A percentile compares a stretch with the other conserved stretches of the same genome.
These are phyloP conservation scores for Chrysopogon serrulatus DNA, from an alignment of 176 grass and related monocot species.

Conservation along the genomic window DNA sequence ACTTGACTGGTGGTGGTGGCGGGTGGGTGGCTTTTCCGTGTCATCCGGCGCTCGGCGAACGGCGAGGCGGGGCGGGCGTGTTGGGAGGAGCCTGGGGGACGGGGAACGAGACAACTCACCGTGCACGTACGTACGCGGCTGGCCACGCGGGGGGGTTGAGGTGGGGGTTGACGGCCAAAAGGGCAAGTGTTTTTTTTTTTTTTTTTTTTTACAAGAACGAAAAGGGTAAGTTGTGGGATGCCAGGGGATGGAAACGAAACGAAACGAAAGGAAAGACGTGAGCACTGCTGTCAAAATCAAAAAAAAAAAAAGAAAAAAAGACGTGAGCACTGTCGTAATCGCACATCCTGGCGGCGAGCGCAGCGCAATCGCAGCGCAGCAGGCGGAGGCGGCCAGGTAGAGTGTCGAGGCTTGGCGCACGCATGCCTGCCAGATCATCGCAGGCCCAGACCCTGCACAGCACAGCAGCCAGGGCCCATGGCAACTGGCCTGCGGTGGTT, in stretches of 20 bases:
- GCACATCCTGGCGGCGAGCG: not conserved
- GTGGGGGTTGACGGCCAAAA: not conserved
- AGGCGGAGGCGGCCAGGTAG: not conserved
- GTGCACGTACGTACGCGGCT: too few relatives aligned
- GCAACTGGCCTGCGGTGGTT: not conserved
- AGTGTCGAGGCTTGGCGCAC: not conserved
- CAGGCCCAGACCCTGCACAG: not conserved
- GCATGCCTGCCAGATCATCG: constrained; percentile 5
- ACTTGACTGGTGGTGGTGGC: not conserved
- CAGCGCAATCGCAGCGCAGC: not conserved
- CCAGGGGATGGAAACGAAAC: too few relatives aligned
- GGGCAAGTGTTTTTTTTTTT: too few relatives aligned
- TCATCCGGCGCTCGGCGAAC: too few relatives aligned
- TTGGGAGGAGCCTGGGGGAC: not conserved
- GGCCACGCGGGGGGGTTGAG: too few relatives aligned
- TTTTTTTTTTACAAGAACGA: too few relatives aligned
- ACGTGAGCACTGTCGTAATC: not conserved
- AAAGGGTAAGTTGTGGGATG: too few relatives aligned
- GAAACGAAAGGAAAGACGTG: too few relatives aligned
- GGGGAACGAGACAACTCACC: not conserved
- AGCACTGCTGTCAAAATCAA: too few relatives aligned
- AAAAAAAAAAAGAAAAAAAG: not conserved
- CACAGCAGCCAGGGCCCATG: not conserved
- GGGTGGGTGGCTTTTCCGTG: not conserved
- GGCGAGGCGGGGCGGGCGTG: too few relatives aligned